These are phyloP conservation scores for Primulina eburnea DNA, from an alignment of 257 asterid genomes.

Conservation along the genomic window DNA sequence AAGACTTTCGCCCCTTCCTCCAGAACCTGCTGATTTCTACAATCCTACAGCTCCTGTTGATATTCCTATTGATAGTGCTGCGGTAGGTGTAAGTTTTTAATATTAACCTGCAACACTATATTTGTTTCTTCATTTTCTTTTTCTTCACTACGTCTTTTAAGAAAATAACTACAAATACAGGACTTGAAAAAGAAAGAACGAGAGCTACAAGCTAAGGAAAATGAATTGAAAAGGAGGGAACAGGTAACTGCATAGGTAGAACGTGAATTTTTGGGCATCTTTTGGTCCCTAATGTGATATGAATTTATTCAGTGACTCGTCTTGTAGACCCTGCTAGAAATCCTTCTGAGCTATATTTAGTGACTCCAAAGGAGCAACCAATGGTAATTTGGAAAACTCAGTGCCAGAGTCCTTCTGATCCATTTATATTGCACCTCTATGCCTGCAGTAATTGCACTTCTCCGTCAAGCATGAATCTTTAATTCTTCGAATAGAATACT, in stretches of 20 bases:
- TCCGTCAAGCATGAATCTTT: neutral
- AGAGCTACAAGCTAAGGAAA: slow-evolving; percentile 88
- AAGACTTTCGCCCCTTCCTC: slow-evolving; percentile 93
- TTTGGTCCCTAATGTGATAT: neutral
- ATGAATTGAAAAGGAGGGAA: slow-evolving; percentile 83
- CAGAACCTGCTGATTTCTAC: slow-evolving; percentile 93
- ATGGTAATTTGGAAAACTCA: neutral
- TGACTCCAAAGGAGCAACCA: neutral
- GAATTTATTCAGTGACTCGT: neutral
- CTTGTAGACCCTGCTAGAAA: neutral
- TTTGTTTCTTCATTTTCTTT: slow-evolving; percentile 7
- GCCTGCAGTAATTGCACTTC: neutral
- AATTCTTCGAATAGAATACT: too few relatives aligned
- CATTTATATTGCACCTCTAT: too few relatives aligned
- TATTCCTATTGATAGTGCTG: slow-evolving; percentile 76
- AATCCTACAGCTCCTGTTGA: slow-evolving; percentile 78
- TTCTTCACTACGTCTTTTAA: slow-evolving; percentile 22
- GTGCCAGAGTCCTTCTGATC: too few relatives aligned
- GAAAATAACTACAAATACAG: slow-evolving; percentile 36
- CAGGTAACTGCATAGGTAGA: slow-evolving; percentile 47
- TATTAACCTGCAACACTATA: slow-evolving; percentile 12
- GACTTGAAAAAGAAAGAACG: slow-evolving; percentile 86
- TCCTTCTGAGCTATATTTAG: too few relatives aligned
- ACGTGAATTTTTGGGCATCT: slow-evolving; percentile 9
- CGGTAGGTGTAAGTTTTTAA: slow-evolving; percentile 35